These are phyloP conservation scores for Tetracladium maxilliforme DNA, from an alignment of 2,329 filamentous ascomycete species.

Conservation along the genomic window DNA sequence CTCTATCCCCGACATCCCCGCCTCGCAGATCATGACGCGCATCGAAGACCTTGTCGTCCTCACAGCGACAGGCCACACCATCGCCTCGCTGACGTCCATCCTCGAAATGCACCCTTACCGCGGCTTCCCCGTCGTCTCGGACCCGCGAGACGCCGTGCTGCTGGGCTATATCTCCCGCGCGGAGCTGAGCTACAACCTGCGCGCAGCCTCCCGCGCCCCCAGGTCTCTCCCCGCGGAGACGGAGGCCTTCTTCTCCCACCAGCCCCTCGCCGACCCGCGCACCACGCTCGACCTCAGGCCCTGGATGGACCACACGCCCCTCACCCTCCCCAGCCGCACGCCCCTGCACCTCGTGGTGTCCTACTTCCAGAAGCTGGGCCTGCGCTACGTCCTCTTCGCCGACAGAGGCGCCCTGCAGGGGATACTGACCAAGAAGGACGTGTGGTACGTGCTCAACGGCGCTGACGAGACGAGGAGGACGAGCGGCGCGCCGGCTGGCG, in stretches of 20 bases:
- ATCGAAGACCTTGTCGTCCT: conserved; percentile 84
- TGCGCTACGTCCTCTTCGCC: conserved; percentile 79
- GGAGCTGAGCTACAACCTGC: conserved; percentile 72
- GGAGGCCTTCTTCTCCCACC: conserved; percentile 73
- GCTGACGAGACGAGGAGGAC: conserved; percentile 44
- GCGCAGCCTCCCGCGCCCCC: conserved; percentile 38
- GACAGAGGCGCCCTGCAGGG: conserved; percentile 73
- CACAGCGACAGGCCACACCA: conserved; percentile 76
- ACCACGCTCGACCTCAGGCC: conserved; percentile 76
- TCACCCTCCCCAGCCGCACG: conserved; percentile 67
- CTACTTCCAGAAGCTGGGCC: conserved; percentile 88
- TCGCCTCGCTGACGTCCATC: conserved; percentile 56
- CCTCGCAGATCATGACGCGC: conserved; percentile 81
- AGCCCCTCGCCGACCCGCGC: conserved; percentile 63
- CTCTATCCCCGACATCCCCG: conserved; percentile 67
- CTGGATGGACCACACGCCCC: conserved; percentile 98
- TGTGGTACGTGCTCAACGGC: conserved; percentile 84
- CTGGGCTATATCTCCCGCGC: conserved; percentile 90
- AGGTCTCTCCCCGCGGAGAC: conserved; percentile 53
- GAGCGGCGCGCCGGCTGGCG: conserved; percentile 10
- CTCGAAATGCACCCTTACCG: conserved; percentile 66
- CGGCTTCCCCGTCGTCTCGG: conserved; percentile 81
- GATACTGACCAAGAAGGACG: conserved; percentile 90
- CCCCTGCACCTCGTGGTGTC: conserved; percentile 73
- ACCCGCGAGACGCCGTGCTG: conserved; percentile 61